Percentiles rank a stretch among this genome's conserved stretches.
These are phyloP conservation scores for Alliaria petiolata DNA, from an alignment of 345 rosid genomes.

Conservation along the genomic window DNA sequence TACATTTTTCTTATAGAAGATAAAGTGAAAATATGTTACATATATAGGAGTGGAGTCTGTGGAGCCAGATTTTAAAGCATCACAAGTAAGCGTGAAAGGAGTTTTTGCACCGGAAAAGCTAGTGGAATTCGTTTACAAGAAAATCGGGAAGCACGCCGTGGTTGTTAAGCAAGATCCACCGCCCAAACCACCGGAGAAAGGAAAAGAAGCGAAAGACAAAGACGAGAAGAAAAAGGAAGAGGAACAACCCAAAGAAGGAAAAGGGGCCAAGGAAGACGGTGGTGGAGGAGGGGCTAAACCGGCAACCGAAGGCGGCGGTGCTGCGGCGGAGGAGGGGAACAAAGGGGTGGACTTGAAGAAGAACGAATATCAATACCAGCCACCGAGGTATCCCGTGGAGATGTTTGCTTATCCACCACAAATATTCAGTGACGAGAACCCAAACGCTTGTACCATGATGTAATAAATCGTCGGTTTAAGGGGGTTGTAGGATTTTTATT, in stretches of 20 bases:
- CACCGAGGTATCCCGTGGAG: constrained; percentile 51
- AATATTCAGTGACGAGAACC: constrained; percentile 86
- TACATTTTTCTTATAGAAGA: neutral
- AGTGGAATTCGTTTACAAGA: constrained; percentile 67
- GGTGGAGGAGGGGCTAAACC: constrained; percentile 18
- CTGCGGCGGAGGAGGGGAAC: constrained; percentile 32
- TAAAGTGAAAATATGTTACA: neutral
- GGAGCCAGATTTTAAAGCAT: constrained; percentile 84
- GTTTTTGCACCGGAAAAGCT: constrained; percentile 61
- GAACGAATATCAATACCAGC: constrained; percentile 52
- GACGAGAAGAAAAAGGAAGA: constrained; percentile 39
- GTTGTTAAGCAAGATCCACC: constrained; percentile 52
- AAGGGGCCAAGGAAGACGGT: constrained; percentile 28
- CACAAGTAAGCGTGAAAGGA: constrained; percentile 84
- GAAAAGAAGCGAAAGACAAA: constrained; percentile 55
- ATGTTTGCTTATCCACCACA: constrained; percentile 62
- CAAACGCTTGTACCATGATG: constrained; percentile 79
- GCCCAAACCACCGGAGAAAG: constrained; percentile 33
- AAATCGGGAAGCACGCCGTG: constrained; percentile 69
- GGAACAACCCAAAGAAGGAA: constrained; percentile 27
- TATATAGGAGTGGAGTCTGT: constrained; percentile 76
- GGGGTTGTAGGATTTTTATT: neutral
- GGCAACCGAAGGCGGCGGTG: constrained; percentile 10
- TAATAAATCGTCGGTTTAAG: constrained; percentile 28
- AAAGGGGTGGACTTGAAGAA: constrained; percentile 53